Base-by-base conservation (phyloP, 2,329 filamentous ascomycete genomes). In the Teratosphaeria pseudoeucalypti region DNA sequence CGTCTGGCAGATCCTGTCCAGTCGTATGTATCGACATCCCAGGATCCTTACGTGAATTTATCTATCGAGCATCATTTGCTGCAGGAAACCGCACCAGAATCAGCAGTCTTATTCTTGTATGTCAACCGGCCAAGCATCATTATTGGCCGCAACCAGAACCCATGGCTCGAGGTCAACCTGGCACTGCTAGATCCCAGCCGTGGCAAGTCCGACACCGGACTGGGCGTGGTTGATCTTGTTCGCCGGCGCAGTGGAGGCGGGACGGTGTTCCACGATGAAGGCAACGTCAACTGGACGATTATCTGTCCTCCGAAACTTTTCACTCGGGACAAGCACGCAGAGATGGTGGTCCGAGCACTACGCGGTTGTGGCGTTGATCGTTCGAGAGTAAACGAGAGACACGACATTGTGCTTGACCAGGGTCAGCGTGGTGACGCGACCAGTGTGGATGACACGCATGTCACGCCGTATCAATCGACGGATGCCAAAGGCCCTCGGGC, bases 111-210 rank as follows among this genome's bases (percentile, higher is more conserved):
- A 1, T 88, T 97, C 59, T 82, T 96, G 56, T 99, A 97, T 77
- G 83, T 85, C 68, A 97, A 99, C 75, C 76, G 84, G 43, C 91
- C 92, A 0, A 91, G 89, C 72, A 82, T 99, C 61, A 86, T 99
- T 71, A 87, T 99, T 66, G 94, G 94, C 52, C 86, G 94, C 61
- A 99, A 99, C 73, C 94, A 99, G 77, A 99, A 99, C 73, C 94
- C 94, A 58, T 99, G 92, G 94, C 81, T 90, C 9, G 94, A 99
- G 77, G 85, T 90, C 62, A 89, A 95, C 71, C 80, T 96, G 9
- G 76, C 76, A 47, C 78, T 84, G 1, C 77, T 95, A 9, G 68
- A 76, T 68, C 68, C 77, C 62, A 72, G 74, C 69, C 63, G 68
- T 49, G 61, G 66, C 57, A 26, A 53, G 37, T 61, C 61, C 9